phyloP scores from a whole-genome alignment of 805 yeast genomes.

The Yarrowia sp. region DNA sequence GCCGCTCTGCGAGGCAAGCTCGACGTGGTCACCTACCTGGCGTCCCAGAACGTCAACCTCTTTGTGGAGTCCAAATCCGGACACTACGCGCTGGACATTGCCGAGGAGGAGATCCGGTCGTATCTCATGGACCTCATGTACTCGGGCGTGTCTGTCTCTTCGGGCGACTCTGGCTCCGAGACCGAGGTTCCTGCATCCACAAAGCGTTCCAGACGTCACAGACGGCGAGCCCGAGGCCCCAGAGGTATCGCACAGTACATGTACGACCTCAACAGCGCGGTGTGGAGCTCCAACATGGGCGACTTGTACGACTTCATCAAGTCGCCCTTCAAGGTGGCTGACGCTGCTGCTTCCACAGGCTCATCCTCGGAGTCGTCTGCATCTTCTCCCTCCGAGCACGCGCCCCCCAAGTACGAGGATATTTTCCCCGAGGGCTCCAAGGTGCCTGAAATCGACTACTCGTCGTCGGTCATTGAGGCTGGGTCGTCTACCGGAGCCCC shows the following conservation, averaged over 20 bases:
- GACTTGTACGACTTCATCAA: slow-evolving; percentile 29
- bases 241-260: slow-evolving; percentile 39
- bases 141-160: slow-evolving; percentile 47
- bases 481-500: slow-evolving; percentile 21
- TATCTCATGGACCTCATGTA: slow-evolving; percentile 53
- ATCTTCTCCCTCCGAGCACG: slow-evolving; percentile 7
- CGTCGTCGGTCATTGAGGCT: slow-evolving; percentile 42
- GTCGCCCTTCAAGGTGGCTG: slow-evolving; percentile 30
- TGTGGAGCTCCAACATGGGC: slow-evolving; percentile 36
- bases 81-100: slow-evolving; percentile 44
- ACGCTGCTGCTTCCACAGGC: background rate
- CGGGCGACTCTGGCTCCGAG: slow-evolving; percentile 42
- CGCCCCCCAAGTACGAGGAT: slow-evolving; percentile 47
- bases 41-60: slow-evolving; percentile 69
- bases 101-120: slow-evolving; percentile 45
- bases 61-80: slow-evolving; percentile 61
- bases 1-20: slow-evolving; percentile 80
- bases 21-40: slow-evolving; percentile 65
- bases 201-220: slow-evolving; percentile 39
- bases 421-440: slow-evolving; percentile 45
- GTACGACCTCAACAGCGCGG: slow-evolving; percentile 41
- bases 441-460: slow-evolving; percentile 41
- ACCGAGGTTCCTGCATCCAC: slow-evolving; percentile 40
- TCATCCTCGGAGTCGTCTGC: slow-evolving; percentile 10
- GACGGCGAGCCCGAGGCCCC: slow-evolving; percentile 31